Evolutionary conservation across 495 filamentous ascomycete species (phyloP), one percentile per base, ranked within the genome.

Genomic region (Hyaloscypha hepaticicola): DNA sequence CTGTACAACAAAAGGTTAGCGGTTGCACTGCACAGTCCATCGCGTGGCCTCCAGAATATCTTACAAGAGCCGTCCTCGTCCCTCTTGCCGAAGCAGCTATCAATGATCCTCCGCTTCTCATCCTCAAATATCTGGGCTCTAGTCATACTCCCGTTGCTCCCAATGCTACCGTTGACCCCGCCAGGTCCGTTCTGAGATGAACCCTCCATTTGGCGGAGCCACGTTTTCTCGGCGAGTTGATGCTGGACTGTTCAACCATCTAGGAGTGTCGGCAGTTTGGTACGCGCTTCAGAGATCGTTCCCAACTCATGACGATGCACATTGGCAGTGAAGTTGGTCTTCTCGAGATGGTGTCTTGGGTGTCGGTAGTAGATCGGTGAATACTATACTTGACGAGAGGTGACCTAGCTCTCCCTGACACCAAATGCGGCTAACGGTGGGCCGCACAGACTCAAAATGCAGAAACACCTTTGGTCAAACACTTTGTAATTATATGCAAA

Each of bases 121-220:
- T 98, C 92, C 75, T 99, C 93, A 74, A 97, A 99, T 69, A 84
- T 83, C 77, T 96, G 91, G 9, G 94, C 94, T 74, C 91, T 87
- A 60, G 80, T 90, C 78, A 83, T 77, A 45, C 11, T 16, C 19
- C 38, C 38, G 19, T 45, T 45, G 16, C 38, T 45, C 25, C 24
- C 58, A 66, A 29, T 64, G 41, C 57, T 71, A n/a, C 68, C 61
- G 58, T 61, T 66, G 64, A 67, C 61, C 66, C 64, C 67, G 66
- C 68, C 64, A 64, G 69, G 61, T 66, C 71, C 68, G 65, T 62
- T 69, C 58, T 67, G 69, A n/a, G 61, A 52, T 68, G 69, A 60
- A 58, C 65, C 66, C 31, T 71, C 70, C 70, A 72, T 72, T 67
- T 68, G 65, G 65, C 70, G 66, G 70, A 69, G 66, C 66, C 63